Conservation (phyloP, 371 early-diverging fungal genomes). For the Thermomucor indicae-seudaticae region DNA sequence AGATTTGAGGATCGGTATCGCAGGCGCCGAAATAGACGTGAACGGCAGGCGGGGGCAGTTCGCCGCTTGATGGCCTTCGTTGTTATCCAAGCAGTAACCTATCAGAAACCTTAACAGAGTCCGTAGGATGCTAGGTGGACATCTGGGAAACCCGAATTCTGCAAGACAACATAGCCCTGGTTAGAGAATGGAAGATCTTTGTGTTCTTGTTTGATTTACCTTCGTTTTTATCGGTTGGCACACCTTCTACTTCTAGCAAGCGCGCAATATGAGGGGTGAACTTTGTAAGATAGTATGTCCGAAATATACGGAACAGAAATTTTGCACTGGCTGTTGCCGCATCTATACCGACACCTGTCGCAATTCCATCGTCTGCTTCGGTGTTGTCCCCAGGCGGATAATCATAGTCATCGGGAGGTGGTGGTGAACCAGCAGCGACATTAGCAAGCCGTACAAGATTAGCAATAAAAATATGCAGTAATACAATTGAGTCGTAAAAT, state of each 20-base stretch:
- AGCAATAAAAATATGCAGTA: conserved; percentile 53
- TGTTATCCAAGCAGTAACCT: conserved; percentile 57
- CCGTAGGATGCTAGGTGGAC: conserved; percentile 72
- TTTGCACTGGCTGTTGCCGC: conserved; percentile 63
- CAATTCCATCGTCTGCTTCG: conserved; percentile 60
- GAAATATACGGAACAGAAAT: conserved; percentile 67
- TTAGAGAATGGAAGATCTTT: no score
- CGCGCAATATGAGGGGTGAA: conserved; percentile 66
- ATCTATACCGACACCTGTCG: conserved; percentile 65
- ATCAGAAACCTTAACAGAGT: conserved; percentile 64
- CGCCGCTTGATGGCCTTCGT: conserved; percentile 9
- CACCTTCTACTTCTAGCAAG: conserved; percentile 30
- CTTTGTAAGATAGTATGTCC: conserved; percentile 61
- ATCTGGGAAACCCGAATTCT: conserved; percentile 59
- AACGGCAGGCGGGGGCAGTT: conserved; percentile 36
- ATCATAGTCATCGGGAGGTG: conserved; percentile 54
- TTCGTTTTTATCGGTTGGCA: conserved; percentile 5
- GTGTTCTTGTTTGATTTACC: no score
- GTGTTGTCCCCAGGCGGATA: conserved; percentile 47
- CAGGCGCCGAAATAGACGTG: conserved; percentile 50
- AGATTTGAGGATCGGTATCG: conserved; percentile 64
- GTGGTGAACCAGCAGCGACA: conserved; percentile 65
- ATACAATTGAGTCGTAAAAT: conserved; percentile 51
- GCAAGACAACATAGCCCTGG: no score
- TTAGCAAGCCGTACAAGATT: conserved; percentile 62